Conservation (phyloP, 768 basidiomycete genomes). For the Boletus coccyginus region DNA sequence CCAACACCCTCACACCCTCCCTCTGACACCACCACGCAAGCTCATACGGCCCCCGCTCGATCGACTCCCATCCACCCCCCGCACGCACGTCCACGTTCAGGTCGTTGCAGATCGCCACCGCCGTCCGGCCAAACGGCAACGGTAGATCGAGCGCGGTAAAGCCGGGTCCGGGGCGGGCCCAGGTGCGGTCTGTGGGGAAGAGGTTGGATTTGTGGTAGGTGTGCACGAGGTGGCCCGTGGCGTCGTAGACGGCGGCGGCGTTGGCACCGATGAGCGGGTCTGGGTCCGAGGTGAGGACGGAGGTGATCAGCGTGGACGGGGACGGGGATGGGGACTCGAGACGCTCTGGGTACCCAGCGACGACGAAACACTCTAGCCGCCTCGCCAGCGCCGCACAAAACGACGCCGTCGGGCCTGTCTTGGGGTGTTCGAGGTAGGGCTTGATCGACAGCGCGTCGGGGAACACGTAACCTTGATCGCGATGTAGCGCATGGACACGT, state of each 20-base stretch:
- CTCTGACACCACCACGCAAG: slow-evolving; percentile 60
- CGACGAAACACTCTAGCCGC: slow-evolving; percentile 65
- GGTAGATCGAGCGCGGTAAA: slow-evolving; percentile 56
- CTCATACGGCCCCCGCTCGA: slow-evolving; percentile 72
- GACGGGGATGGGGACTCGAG: slow-evolving; percentile 30
- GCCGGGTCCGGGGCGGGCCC: slow-evolving; percentile 79
- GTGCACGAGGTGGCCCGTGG: slow-evolving; percentile 60
- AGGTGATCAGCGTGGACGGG: too few relatives aligned
- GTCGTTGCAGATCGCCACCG: slow-evolving; percentile 89
- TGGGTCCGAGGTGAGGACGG: too few relatives aligned
- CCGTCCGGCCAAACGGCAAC: slow-evolving; percentile 57
- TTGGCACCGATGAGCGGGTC: slow-evolving; percentile 54
- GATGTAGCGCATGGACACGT: too few relatives aligned
- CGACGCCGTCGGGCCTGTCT: slow-evolving; percentile 65
- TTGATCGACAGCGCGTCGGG: slow-evolving; percentile 59
- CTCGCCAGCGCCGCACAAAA: slow-evolving; percentile 72
- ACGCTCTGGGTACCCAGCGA: slow-evolving; percentile 78
- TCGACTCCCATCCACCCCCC: slow-evolving; percentile 39
- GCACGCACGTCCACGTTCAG: slow-evolving; percentile 54
- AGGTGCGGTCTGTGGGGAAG: slow-evolving; percentile 71
- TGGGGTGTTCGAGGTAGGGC: slow-evolving; percentile 73
- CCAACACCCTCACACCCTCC: slow-evolving; percentile 54
- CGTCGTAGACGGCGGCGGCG: slow-evolving; percentile 66
- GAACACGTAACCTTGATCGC: slow-evolving; percentile 71
- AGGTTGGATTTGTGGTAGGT: slow-evolving; percentile 83